Evolutionary conservation across 352 stramenopile genomes (phyloP).

Genomic region (Phytophthora citricola): DNA sequence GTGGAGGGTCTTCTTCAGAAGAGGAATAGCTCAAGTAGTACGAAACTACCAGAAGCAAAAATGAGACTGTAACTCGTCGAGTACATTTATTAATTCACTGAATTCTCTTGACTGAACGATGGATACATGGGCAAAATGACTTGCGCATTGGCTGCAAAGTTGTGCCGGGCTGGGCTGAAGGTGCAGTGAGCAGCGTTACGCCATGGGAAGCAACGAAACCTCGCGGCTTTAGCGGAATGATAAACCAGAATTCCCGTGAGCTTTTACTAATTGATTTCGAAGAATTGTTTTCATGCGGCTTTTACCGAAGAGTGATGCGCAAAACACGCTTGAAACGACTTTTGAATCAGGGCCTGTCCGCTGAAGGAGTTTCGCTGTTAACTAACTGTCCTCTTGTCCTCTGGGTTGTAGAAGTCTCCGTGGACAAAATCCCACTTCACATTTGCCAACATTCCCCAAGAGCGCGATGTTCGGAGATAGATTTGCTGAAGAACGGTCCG

Average conservation of each 20-base stretch:
- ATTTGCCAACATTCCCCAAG: too few species aligned
- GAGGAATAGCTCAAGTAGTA: conserved; percentile 12
- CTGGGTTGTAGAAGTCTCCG: too few species aligned
- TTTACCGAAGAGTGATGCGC: background rate
- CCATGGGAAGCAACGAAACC: background rate
- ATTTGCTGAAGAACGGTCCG: too few species aligned
- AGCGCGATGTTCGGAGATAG: too few species aligned
- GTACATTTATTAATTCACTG: conserved; percentile 25
- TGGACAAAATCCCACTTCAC: too few species aligned
- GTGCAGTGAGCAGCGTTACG: background rate
- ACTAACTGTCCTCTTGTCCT: too few species aligned
- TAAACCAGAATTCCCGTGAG: too few species aligned
- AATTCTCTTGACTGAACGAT: background rate
- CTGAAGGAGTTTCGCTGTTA: background rate
- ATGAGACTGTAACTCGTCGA: conserved; percentile 9
- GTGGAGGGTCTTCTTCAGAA: conserved; percentile 25
- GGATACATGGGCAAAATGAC: too few species aligned
- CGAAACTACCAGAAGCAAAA: conserved; percentile 5
- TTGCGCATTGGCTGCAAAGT: conserved; percentile 1
- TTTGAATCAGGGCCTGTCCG: conserved; percentile 3
- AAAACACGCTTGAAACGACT: background rate
- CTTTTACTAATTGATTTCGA: background rate
- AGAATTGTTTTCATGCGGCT: background rate
- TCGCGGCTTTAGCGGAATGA: background rate
- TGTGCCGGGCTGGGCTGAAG: background rate